A percentile compares a stretch with the other conserved stretches of the same genome.
phyloP scores from a whole-genome alignment of 1,284 basidiomycete species.

The Testicularia cyperi region DNA sequence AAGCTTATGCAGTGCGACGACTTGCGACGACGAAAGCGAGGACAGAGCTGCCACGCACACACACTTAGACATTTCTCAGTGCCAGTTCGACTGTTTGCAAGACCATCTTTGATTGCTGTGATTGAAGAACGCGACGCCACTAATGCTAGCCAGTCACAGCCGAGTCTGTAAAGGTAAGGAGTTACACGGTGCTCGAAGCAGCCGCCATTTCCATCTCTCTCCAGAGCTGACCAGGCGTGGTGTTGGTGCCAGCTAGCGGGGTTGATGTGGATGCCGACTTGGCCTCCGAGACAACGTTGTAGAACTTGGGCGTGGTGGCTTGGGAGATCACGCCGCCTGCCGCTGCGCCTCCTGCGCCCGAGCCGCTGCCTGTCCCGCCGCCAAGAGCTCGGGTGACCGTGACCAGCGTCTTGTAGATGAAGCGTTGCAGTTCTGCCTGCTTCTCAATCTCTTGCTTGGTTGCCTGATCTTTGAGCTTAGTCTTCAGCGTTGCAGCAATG shows the following conservation, averaged over 20 bases:
- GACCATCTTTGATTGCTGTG: too few relatives aligned
- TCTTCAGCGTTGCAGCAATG: slow-evolving; percentile 75
- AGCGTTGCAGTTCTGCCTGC: slow-evolving; percentile 84
- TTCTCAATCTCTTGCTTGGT: slow-evolving; percentile 97
- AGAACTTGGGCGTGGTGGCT: slow-evolving; percentile 16
- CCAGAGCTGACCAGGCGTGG: slow-evolving; percentile 16
- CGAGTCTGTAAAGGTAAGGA: too few relatives aligned
- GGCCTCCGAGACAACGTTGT: slow-evolving; percentile 13
- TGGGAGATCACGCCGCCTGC: slow-evolving; percentile 4
- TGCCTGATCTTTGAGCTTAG: slow-evolving; percentile 73
- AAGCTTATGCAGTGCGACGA: too few relatives aligned
- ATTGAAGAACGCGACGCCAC: too few relatives aligned
- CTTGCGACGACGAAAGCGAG: too few relatives aligned
- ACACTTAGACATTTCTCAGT: too few relatives aligned
- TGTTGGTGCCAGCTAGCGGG: not conserved
- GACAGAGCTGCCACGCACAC: too few relatives aligned
- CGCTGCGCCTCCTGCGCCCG: too few relatives aligned
- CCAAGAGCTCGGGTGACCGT: slow-evolving; percentile 65
- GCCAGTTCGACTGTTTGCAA: too few relatives aligned
- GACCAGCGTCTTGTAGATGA: slow-evolving; percentile 79
- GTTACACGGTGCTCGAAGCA: too few relatives aligned
- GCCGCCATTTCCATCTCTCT: slow-evolving; percentile 20
- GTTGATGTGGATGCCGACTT: slow-evolving; percentile 1
- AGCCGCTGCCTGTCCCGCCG: too few relatives aligned
- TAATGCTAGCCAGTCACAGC: too few relatives aligned